phyloP scores from a whole-genome alignment of 257 asterid genomes.

The Nyctanthes arbortristis region DNA sequence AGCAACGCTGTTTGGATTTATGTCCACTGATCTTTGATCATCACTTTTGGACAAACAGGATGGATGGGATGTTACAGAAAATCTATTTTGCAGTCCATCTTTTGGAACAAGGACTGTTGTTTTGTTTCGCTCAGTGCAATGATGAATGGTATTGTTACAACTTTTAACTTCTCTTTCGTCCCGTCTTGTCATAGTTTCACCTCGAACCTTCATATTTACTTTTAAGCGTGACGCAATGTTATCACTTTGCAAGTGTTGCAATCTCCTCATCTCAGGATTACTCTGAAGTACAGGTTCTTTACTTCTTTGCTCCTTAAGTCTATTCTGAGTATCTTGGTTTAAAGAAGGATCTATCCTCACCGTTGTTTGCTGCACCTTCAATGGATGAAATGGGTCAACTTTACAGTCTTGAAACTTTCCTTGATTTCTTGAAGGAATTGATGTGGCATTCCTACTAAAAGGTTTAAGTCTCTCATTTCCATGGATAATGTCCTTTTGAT shows the following conservation, averaged over 20 bases:
- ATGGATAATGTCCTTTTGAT: constrained; percentile 23
- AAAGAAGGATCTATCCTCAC: constrained; percentile 30
- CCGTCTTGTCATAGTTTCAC: constrained; percentile 24
- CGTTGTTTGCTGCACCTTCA: constrained; percentile 27
- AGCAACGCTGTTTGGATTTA: constrained; percentile 26
- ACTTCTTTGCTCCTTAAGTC: constrained; percentile 20
- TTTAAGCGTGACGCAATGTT: constrained; percentile 21
- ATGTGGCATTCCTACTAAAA: constrained; percentile 41
- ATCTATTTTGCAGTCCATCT: constrained; percentile 26
- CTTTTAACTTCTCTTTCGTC: constrained; percentile 15
- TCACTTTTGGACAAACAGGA: constrained; percentile 21
- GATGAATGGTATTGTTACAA: constrained; percentile 24
- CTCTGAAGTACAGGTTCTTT: constrained; percentile 19
- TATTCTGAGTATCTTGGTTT: constrained; percentile 25
- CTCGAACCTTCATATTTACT: constrained; percentile 33
- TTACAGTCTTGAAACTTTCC: constrained; percentile 25
- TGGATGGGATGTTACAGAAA: constrained; percentile 5
- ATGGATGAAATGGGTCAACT: constrained; percentile 28
- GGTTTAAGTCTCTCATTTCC: constrained; percentile 34
- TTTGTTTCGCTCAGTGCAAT: constrained; percentile 22
- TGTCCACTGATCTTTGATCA: constrained; percentile 20
- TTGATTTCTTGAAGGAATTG: constrained; percentile 29
- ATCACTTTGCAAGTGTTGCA: constrained; percentile 15
- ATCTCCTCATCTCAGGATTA: constrained; percentile 20
- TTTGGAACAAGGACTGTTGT: constrained; percentile 16